Percentiles rank a stretch among this genome's conserved stretches.
Conservation (phyloP, 805 yeast species). For the Candida montana region DNA sequence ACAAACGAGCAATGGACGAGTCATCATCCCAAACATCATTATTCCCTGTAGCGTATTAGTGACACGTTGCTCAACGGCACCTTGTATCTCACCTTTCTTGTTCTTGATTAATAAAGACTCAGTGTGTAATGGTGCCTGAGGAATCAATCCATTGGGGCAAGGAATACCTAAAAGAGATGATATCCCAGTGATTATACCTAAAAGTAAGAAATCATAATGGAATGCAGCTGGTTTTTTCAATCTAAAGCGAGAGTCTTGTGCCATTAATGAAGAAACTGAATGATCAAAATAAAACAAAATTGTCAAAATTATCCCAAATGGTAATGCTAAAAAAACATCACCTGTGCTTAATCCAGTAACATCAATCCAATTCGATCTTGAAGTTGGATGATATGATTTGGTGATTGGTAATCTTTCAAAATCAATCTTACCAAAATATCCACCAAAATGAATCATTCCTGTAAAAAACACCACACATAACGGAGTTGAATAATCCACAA, state of each 20-base stretch:
- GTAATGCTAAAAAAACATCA: slow-evolving; percentile 82
- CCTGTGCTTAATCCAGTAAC: slow-evolving; percentile 44
- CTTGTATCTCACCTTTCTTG: slow-evolving; percentile 15
- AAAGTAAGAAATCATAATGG: slow-evolving; percentile 84
- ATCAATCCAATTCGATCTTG: slow-evolving; percentile 35
- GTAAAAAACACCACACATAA: slow-evolving; percentile 81
- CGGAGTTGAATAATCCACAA: slow-evolving; percentile 86
- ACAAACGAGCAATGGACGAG: slow-evolving; percentile 77
- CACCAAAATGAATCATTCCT: slow-evolving; percentile 91
- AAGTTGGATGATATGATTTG: slow-evolving; percentile 71
- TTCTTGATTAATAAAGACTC: slow-evolving; percentile 57
- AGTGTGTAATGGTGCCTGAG: slow-evolving; percentile 96
- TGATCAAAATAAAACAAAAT: slow-evolving; percentile 90
- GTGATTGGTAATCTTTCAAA: slow-evolving; percentile 66
- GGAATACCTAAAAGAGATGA: slow-evolving; percentile 89
- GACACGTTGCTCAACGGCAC: slow-evolving; percentile 83
- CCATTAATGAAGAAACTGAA: slow-evolving; percentile 88
- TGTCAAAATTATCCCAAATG: slow-evolving; percentile 85
- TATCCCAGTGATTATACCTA: slow-evolving; percentile 83
- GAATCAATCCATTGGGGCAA: slow-evolving; percentile 93
- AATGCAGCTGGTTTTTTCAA: slow-evolving; percentile 82
- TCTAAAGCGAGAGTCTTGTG: slow-evolving; percentile 79
- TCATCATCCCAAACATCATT: slow-evolving; percentile 80
- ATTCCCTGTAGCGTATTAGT: slow-evolving; percentile 84
- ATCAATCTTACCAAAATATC: slow-evolving; percentile 50